These are phyloP conservation scores for Diaporthe citri DNA, from an alignment of 2,329 filamentous ascomycete genomes.

Conservation along the genomic window DNA sequence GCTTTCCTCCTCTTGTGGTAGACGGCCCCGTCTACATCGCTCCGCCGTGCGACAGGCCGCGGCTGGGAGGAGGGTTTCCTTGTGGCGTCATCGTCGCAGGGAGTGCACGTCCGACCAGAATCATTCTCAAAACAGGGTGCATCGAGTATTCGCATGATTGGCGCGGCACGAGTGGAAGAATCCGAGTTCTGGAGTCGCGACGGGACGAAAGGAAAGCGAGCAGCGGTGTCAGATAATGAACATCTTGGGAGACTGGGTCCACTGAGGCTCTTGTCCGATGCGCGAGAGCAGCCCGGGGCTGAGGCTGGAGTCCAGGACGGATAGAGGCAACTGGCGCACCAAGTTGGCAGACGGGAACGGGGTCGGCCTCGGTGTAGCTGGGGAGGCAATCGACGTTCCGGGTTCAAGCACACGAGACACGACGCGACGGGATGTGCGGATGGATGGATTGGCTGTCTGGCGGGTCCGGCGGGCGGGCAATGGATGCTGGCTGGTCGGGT, in stretches of 20 bases:
- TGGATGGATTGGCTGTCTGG: slow-evolving; percentile 6
- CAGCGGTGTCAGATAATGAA: slow-evolving; percentile 37
- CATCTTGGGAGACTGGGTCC: slow-evolving; percentile 40
- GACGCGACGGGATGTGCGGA: slow-evolving; percentile 18
- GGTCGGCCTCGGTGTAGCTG: slow-evolving; percentile 2
- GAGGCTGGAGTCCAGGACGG: neutral
- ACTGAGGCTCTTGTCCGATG: slow-evolving; percentile 14
- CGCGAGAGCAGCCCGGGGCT: neutral
- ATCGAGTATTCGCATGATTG: slow-evolving; percentile 39
- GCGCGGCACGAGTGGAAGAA: slow-evolving; percentile 25
- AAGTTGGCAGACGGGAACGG: neutral
- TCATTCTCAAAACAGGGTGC: slow-evolving; percentile 34
- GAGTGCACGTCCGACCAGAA: slow-evolving; percentile 17
- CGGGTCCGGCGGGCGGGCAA: slow-evolving; percentile 14
- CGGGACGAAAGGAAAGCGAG: slow-evolving; percentile 30
- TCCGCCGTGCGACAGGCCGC: slow-evolving; percentile 13
- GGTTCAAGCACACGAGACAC: neutral
- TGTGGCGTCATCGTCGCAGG: slow-evolving; percentile 35
- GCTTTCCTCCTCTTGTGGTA: slow-evolving; percentile 18
- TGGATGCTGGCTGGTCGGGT: neutral
- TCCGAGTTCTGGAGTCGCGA: slow-evolving; percentile 27
- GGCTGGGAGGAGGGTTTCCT: slow-evolving; percentile 6
- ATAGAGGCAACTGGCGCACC: neutral
- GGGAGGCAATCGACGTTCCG: neutral
- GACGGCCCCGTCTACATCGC: slow-evolving; percentile 5